Evolutionary conservation across 495 filamentous ascomycete species (phyloP), one percentile per base, ranked within the genome.

Genomic region (Aspergillus cavernicola): DNA sequence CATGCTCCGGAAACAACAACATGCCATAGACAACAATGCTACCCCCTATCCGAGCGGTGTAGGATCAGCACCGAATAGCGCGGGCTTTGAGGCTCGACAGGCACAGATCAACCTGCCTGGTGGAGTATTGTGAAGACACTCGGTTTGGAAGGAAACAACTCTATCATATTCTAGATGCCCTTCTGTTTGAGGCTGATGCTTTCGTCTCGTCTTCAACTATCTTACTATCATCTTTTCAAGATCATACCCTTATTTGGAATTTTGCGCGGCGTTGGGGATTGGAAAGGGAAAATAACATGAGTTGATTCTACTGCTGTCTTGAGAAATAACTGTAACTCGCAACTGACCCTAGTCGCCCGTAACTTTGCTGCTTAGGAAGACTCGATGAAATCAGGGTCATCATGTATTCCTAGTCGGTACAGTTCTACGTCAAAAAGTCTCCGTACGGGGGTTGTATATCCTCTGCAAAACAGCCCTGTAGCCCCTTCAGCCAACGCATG

Each of bases 1-100:
- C 65, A 98, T 98, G 93, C 70, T 98, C 35, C 75, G 93, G 42
- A 89, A 88, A 68, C 79, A 66, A 22, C 63, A 71, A 2, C 68
- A 74, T 29, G 56, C 64, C 0, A 26, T 59, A 1, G 63, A 66
- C 6, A 62, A 61, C 43, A 63, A 56, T 13, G 31, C 31, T 23
- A 43, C 19, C 41, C 54, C 63, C n/a, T 64, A 63, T 44, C 50
- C 60, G 8, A 42, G 57, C 9, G 53, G 57, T 6, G 51, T 50
- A 12, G 65, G 68, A 1, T 66, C 72, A 6, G 67, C 67, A 33
- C 73, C 73, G 12, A 72, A 67, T 48, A 74, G 71, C 39, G 71
- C 72, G 32, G 68, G 69, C 8, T 77, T 77, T 43, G 72, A 77
- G 22, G 54, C 55, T 13, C 64, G 64, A 47, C 68, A 67, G 41